phyloP scores from a whole-genome alignment of 352 stramenopile species.

The Peronospora destructor region DNA sequence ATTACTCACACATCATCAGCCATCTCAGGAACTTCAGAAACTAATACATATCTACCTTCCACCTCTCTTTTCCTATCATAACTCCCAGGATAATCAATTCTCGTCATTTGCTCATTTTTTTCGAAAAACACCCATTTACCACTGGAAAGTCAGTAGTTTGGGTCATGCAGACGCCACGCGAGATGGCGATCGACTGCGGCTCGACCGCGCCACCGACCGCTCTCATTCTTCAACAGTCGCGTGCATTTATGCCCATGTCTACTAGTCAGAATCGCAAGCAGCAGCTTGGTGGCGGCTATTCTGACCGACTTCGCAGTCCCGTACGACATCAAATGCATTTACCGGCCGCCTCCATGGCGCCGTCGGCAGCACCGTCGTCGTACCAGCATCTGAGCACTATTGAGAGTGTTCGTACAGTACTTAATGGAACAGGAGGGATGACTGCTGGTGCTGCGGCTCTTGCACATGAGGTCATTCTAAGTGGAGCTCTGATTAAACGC shows the following conservation, averaged over 20 bases:
- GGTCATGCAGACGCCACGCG: constrained; percentile 14
- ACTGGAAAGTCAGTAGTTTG: too few relatives aligned
- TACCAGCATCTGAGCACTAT: constrained; percentile 30
- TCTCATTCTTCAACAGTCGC: constrained; percentile 17
- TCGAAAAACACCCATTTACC: too few relatives aligned
- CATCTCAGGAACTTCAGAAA: too few relatives aligned
- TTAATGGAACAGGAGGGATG: constrained; percentile 17
- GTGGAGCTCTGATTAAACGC: constrained; percentile 53
- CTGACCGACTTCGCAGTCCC: constrained; percentile 14
- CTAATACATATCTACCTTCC: too few relatives aligned
- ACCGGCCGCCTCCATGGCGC: neutral
- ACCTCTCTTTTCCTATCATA: too few relatives aligned
- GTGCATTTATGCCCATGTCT: constrained; percentile 10
- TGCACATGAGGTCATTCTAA: constrained; percentile 53
- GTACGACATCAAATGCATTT: constrained; percentile 4
- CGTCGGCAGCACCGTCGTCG: constrained; percentile 6
- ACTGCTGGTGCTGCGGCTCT: constrained; percentile 4
- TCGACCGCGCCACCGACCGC: constrained; percentile 6
- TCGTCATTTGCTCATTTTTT: too few relatives aligned
- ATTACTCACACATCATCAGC: too few relatives aligned
- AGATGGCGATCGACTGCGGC: constrained; percentile 6
- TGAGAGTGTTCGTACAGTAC: constrained; percentile 29
- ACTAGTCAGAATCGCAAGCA: constrained; percentile 14
- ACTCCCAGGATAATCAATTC: too few relatives aligned
- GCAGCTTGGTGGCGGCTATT: constrained; percentile 11